Base-by-base conservation (phyloP, 169 alveolate species). In the Cryptosporidium ubiquitum region DNA sequence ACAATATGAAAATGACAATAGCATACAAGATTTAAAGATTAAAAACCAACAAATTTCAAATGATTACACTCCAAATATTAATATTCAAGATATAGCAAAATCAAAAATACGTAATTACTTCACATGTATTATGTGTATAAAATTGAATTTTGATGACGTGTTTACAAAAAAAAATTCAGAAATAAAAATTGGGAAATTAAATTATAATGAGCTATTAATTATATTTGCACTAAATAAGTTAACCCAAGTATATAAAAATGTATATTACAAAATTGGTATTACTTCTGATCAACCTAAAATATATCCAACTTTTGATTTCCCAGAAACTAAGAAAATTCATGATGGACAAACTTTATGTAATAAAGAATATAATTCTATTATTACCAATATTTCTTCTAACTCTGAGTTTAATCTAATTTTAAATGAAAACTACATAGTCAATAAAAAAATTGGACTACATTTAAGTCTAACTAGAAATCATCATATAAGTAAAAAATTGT, bases 381-480 rank as follows among this genome's bases (percentile, higher is more conserved):
- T 20, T 18, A 10, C 35, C 23, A 6, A 12, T 33, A 14, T 47
- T 29, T 23, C 47, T 1, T 10, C 42, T 16, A 39, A 47, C 16
- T 20, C 66, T 10, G 20, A 26, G n/a, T 23, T 44, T 9, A 47
- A 9, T 29, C 47, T 73, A 4, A 37, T 31, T 10, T 10, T 39
- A 3, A 20, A 57, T 1, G 66, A 55, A 5, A 20, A 26, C 39
- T 10, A 55, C 4, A 14, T 7, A 23, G 42, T 14, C 5, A 37
- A 73, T 2, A 31, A 31, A 55, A 23, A 29, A 20, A n/a, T 73
- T 26, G 85, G 85, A 33, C 23, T 73, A 7, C 85, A 73, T 55
- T 9, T 73, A 31, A 73, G 85, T 26, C 14, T 73, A 58, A 37
- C 71, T 1, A 73, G 70, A 35, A 73, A 73, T 58, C 68, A 52